These are phyloP conservation scores for Phellopilus nigrolimitatus DNA, from an alignment of 1,284 basidiomycete species.

Conservation along the genomic window DNA sequence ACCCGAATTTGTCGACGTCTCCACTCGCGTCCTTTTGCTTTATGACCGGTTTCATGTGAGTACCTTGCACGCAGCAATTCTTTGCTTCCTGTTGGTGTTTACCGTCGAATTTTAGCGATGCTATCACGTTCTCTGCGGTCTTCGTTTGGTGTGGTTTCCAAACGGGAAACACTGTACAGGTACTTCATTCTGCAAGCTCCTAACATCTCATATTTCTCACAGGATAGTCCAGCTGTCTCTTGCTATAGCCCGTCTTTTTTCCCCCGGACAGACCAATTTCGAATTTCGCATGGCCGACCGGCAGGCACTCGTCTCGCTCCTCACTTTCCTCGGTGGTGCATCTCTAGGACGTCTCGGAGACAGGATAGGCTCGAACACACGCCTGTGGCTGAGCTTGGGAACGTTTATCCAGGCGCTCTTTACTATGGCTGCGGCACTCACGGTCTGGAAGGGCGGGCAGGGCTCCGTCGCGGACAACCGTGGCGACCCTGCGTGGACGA, in stretches of 20 bases:
- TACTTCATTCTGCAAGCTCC: constrained; percentile 23
- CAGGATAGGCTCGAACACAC: constrained; percentile 61
- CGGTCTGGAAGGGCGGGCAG: constrained; percentile 61
- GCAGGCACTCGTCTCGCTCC: constrained; percentile 74
- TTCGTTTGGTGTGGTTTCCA: constrained; percentile 89
- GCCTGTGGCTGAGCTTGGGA: constrained; percentile 70
- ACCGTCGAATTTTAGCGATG: constrained; percentile 41
- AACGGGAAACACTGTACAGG: constrained; percentile 70
- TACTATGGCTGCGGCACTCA: constrained; percentile 66
- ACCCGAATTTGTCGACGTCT: constrained; percentile 50
- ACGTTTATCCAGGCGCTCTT: constrained; percentile 72
- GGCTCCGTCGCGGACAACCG: constrained; percentile 47
- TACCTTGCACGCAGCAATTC: too few relatives aligned
- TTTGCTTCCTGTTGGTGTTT: background rate
- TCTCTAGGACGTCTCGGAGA: constrained; percentile 70
- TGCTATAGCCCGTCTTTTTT: constrained; percentile 61
- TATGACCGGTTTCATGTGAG: constrained; percentile 81
- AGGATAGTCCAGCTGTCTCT: constrained; percentile 49
- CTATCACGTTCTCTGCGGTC: constrained; percentile 73
- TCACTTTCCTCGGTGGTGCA: constrained; percentile 70
- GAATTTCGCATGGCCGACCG: constrained; percentile 73
- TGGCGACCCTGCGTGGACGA: constrained; percentile 65
- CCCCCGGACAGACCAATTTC: constrained; percentile 41
- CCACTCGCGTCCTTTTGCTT: constrained; percentile 77
- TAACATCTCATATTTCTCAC: constrained; percentile 9